Percentiles rank a stretch among this genome's conserved stretches.
phyloP scores from a whole-genome alignment of 1,284 basidiomycete species.

The Pseudozyma sp. region DNA sequence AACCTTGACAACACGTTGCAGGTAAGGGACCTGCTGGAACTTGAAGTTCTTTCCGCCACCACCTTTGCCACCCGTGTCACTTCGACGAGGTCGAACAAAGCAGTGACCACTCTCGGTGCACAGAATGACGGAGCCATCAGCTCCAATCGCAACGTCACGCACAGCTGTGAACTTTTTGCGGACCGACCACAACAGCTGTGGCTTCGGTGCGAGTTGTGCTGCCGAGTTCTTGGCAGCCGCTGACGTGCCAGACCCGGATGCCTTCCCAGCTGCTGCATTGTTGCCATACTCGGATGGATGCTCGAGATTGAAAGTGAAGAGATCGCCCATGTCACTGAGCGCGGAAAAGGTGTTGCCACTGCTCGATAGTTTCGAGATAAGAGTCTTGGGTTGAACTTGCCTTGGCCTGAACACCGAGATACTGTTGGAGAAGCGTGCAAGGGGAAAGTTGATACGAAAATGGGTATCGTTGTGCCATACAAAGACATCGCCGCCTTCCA shows the following conservation, averaged over 20 bases:
- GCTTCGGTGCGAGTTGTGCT: constrained; percentile 71
- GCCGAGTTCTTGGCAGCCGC: constrained; percentile 22
- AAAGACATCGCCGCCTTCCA: constrained; percentile 81
- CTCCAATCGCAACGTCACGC: constrained; percentile 87
- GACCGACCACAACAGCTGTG: constrained; percentile 91
- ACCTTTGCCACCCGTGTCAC: constrained; percentile 40
- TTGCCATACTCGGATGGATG: constrained; percentile 64
- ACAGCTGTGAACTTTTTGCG: constrained; percentile 83
- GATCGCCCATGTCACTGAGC: constrained; percentile 86
- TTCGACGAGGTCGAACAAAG: constrained; percentile 73
- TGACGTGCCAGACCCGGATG: constrained; percentile 8
- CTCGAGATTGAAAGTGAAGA: constrained; percentile 81
- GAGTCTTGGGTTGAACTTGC: constrained; percentile 67
- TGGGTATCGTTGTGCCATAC: constrained; percentile 82
- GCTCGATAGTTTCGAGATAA: constrained; percentile 83
- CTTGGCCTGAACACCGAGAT: constrained; percentile 73
- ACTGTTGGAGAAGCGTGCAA: constrained; percentile 68
- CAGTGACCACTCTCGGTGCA: constrained; percentile 96
- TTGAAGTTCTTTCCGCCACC: constrained; percentile 68
- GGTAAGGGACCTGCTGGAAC: constrained; percentile 82
- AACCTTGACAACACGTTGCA: constrained; percentile 87
- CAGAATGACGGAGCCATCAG: constrained; percentile 88
- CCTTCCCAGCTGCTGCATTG: constrained; percentile 11
- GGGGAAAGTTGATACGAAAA: constrained; percentile 76
- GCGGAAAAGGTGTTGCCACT: constrained; percentile 87